These are phyloP conservation scores for Metschnikowia koreensis DNA, from an alignment of 805 yeast genomes.

Conservation along the genomic window DNA sequence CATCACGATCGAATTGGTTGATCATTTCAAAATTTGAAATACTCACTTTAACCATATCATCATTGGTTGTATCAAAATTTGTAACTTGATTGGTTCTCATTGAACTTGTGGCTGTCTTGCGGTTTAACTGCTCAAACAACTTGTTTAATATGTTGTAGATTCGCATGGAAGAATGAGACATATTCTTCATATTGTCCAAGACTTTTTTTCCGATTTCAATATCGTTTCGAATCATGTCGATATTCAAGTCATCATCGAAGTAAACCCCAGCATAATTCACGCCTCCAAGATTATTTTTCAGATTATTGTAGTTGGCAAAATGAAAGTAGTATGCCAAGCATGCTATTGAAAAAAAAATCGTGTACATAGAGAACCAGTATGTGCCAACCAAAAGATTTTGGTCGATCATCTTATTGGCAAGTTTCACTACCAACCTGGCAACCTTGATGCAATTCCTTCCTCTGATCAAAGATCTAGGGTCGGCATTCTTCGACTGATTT, in stretches of 20 bases:
- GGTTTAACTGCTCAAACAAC: slow-evolving; percentile 74
- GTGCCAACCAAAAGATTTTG: slow-evolving; percentile 74
- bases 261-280: slow-evolving; percentile 44
- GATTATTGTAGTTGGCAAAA: slow-evolving; percentile 37
- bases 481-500: slow-evolving; percentile 32
- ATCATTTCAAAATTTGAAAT: slow-evolving; percentile 30
- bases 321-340: slow-evolving; percentile 80
- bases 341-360: slow-evolving; percentile 85
- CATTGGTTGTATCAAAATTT: slow-evolving; percentile 16
- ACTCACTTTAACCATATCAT: slow-evolving; percentile 22
- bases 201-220: slow-evolving; percentile 81
- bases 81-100: slow-evolving; percentile 13
- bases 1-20: slow-evolving; percentile 21
- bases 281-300: slow-evolving; percentile 24
- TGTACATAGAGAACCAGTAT: slow-evolving; percentile 89
- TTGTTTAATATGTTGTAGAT: slow-evolving; percentile 78
- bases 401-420: slow-evolving; percentile 77
- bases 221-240: slow-evolving; percentile 61
- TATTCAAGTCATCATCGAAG: slow-evolving; percentile 45
- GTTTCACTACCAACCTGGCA: slow-evolving; percentile 75
- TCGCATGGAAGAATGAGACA: slow-evolving; percentile 74
- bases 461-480: slow-evolving; percentile 63
- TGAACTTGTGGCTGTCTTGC: slow-evolving; percentile 57
- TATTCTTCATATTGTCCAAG: slow-evolving; percentile 65
- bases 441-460: slow-evolving; percentile 83